These are phyloP conservation scores for Lentinula raphanica DNA, from an alignment of 768 basidiomycete species.

Conservation along the genomic window DNA sequence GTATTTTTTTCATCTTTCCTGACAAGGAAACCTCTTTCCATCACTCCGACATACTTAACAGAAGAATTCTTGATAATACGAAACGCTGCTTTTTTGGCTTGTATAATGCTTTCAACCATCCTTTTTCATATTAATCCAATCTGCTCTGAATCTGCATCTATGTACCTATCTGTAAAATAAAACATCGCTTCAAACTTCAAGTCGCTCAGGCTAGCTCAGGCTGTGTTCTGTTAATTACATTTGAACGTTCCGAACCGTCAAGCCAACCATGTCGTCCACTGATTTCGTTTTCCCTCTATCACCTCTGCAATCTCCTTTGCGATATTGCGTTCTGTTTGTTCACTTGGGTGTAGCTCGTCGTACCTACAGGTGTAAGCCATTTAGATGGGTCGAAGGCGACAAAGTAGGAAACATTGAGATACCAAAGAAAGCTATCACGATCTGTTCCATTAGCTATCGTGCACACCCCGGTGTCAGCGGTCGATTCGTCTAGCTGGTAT, in stretches of 20 bases:
- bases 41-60: not conserved
- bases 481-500: slow-evolving; percentile 27
- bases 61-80: not conserved
- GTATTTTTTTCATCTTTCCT: not conserved
- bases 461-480: slow-evolving; percentile 22
- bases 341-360: slow-evolving; percentile 43
- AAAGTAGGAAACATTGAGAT: slow-evolving; percentile 10
- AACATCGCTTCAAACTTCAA: no score
- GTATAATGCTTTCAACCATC: not conserved
- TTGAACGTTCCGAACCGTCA: no score
- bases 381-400: not conserved
- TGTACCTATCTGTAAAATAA: not conserved
- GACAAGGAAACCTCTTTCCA: not conserved
- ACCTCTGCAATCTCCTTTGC: slow-evolving; percentile 36
- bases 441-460: slow-evolving; percentile 28
- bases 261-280: slow-evolving; percentile 39
- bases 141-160: not conserved
- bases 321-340: slow-evolving; percentile 40
- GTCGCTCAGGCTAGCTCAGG: no score
- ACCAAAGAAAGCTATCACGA: slow-evolving; percentile 49
- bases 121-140: not conserved
- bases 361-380: slow-evolving; percentile 14
- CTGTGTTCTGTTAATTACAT: no score
- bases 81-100: not conserved
- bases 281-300: slow-evolving; percentile 30